Conservation (phyloP, 192 early-diverging fungal species). For the Phlyctochytrium planicorne region DNA sequence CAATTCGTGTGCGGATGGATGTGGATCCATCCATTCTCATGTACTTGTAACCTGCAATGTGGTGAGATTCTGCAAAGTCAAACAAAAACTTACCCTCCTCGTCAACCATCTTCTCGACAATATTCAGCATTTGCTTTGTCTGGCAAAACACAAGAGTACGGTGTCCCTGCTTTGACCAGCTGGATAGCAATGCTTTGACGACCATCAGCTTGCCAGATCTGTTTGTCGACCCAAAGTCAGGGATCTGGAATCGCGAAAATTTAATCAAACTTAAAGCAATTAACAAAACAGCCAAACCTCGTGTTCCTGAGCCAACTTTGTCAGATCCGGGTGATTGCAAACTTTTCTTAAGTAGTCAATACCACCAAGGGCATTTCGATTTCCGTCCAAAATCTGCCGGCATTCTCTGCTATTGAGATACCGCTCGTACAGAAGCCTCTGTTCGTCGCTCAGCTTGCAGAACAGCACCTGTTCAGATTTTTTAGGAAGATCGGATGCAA, state of each 20-base stretch:
- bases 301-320: constrained; percentile 29
- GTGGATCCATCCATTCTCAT: constrained; percentile 96
- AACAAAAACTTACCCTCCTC: constrained; percentile 22
- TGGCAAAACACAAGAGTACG: constrained; percentile 90
- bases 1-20: constrained; percentile 79
- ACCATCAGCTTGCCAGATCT: constrained; percentile 90
- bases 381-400: constrained; percentile 73
- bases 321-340: constrained; percentile 93
- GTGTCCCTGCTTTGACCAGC: constrained; percentile 87
- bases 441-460: constrained; percentile 77
- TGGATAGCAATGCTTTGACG: constrained; percentile 72
- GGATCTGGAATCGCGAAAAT: constrained; percentile 40
- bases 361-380: constrained; percentile 80
- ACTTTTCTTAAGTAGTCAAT: constrained; percentile 94
- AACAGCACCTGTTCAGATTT: constrained; percentile 92
- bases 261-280: neutral
- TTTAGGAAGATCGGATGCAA: constrained; percentile 83
- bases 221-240: constrained; percentile 61
- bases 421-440: constrained; percentile 68
- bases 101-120: constrained; percentile 75
- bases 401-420: constrained; percentile 77
- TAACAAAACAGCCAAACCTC: too few species aligned
- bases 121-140: constrained; percentile 93
- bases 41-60: constrained; percentile 55
- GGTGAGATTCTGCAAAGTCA: constrained; percentile 8